Conservation (phyloP, 495 filamentous ascomycete genomes). For the Hypoxylon intermedium region DNA sequence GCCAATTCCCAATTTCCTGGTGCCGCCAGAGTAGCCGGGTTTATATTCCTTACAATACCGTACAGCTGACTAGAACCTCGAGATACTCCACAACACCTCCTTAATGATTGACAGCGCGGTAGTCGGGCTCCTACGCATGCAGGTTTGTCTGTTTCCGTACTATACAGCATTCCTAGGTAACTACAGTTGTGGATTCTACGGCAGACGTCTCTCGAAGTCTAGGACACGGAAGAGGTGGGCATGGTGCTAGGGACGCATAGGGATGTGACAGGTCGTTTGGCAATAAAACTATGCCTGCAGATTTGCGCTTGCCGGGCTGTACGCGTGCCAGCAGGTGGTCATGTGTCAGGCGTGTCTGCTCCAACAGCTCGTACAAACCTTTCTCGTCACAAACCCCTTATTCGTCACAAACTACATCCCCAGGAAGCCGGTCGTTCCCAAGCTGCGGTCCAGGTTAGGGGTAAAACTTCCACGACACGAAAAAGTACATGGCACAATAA, state of each 20-base stretch:
- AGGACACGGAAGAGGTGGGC: not conserved
- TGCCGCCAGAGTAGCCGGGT: not conserved
- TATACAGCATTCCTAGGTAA: not conserved
- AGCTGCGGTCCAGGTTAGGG: too few relatives aligned
- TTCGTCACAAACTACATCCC: too few relatives aligned
- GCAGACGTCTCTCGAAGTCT: not conserved
- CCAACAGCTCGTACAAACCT: slow-evolving; percentile 1
- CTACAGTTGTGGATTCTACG: slow-evolving; percentile 1
- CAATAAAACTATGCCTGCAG: slow-evolving; percentile 23
- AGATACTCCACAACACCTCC: slow-evolving; percentile 11
- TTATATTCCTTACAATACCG: slow-evolving; percentile 2
- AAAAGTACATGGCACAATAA: too few relatives aligned
- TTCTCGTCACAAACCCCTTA: not conserved
- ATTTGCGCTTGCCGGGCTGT: slow-evolving; percentile 10
- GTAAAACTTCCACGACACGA: too few relatives aligned
- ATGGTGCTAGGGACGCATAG: slow-evolving; percentile 20
- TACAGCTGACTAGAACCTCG: not conserved
- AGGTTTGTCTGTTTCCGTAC: not conserved
- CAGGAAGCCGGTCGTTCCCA: too few relatives aligned
- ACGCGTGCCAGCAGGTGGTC: slow-evolving; percentile 3
- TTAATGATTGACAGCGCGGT: slow-evolving; percentile 8
- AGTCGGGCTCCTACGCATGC: slow-evolving; percentile 12
- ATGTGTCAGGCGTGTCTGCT: not conserved
- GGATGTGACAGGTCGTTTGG: slow-evolving; percentile 36
- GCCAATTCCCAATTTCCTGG: not conserved